Evolutionary conservation across 192 early-diverging fungal species (phyloP).

Genomic region (Glomus cerebriforme): DNA sequence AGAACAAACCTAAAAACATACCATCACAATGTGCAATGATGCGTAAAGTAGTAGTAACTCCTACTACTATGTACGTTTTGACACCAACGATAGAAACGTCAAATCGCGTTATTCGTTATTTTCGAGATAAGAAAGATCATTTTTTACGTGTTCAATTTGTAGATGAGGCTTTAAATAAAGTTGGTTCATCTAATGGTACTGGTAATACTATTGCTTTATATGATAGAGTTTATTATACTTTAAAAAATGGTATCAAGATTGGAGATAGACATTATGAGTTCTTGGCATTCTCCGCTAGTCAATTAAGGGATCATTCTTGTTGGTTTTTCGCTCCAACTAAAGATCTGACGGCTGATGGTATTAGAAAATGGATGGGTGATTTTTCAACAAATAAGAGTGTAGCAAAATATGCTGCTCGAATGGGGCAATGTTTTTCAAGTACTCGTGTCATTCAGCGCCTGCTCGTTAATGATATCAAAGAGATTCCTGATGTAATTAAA

Average conservation of each 20-base stretch:
- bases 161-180: conserved; percentile 57
- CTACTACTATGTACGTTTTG: conserved; percentile 62
- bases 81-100: conserved; percentile 66
- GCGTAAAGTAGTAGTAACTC: conserved; percentile 64
- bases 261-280: conserved; percentile 60
- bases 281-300: conserved; percentile 64
- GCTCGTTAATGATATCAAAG: conserved; percentile 39
- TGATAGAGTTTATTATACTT: conserved; percentile 50
- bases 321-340: conserved; percentile 70
- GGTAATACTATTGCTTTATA: conserved; percentile 44
- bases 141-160: conserved; percentile 73
- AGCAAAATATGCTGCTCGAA: conserved; percentile 69
- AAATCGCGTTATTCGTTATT: conserved; percentile 71
- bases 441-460: conserved; percentile 56
- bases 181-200: conserved; percentile 36
- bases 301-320: conserved; percentile 63
- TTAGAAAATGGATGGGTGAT: conserved; percentile 71
- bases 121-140: conserved; percentile 45
- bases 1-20: conserved; percentile 31
- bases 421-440: conserved; percentile 77
- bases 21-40: conserved; percentile 52
- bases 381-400: conserved; percentile 65
- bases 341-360: conserved; percentile 48
- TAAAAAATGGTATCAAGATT: conserved; percentile 57
- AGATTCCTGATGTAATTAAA: conserved; percentile 59